Percentiles rank a stretch among this genome's conserved stretches.
These are phyloP conservation scores for Roridomyces roridus DNA, from an alignment of 768 basidiomycete genomes.

Conservation along the genomic window DNA sequence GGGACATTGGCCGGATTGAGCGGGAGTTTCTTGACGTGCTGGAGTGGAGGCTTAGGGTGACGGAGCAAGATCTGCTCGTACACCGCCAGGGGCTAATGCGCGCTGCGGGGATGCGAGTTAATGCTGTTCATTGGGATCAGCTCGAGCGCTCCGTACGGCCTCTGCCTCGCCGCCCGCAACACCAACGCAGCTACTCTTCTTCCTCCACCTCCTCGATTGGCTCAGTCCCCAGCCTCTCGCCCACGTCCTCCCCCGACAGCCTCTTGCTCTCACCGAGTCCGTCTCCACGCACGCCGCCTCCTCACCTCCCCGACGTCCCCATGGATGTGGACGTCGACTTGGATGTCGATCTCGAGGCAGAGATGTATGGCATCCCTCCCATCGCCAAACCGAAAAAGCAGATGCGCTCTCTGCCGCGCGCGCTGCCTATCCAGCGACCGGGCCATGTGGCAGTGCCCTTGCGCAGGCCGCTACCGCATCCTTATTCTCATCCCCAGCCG, in stretches of 20 bases:
- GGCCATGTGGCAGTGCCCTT: no score
- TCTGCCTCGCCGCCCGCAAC: neutral
- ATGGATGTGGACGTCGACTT: neutral
- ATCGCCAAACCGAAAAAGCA: no score
- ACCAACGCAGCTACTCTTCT: neutral
- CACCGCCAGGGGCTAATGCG: conserved; percentile 3
- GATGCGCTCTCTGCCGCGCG: no score
- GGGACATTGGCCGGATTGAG: conserved; percentile 11
- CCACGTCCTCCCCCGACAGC: neutral
- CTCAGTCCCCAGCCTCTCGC: neutral
- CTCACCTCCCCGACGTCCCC: no score
- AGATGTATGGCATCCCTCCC: no score
- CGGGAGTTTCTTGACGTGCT: conserved; percentile 19
- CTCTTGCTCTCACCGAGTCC: neutral
- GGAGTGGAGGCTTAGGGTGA: conserved; percentile 14
- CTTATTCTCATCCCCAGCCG: no score
- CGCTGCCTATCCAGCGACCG: no score
- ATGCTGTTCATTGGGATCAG: no score
- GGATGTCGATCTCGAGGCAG: no score
- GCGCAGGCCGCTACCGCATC: no score
- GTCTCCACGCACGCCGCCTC: conserved; percentile 4
- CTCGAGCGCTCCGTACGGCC: neutral
- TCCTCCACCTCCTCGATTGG: neutral
- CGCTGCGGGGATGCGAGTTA: neutral
- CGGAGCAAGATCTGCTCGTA: neutral